Evolutionary conservation across 805 yeast genomes (phyloP).

Genomic region (Kuraishia ogatae): DNA sequence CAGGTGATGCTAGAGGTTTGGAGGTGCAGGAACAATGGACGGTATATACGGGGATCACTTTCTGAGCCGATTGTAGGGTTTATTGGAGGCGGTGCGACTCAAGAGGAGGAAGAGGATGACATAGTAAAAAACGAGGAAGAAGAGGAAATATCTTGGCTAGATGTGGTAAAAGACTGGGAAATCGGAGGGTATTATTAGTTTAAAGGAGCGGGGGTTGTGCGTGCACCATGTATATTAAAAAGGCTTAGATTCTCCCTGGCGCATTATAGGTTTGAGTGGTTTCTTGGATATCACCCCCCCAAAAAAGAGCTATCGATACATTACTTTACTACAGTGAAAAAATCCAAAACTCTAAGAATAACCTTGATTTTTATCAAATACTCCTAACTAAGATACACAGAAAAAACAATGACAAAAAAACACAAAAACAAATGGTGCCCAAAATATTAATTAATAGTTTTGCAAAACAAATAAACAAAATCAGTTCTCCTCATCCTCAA

Average conservation of each 20-base stretch:
- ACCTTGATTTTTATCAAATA: neutral
- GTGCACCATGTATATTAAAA: neutral
- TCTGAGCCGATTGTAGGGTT: constrained; percentile 1
- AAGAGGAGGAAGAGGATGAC: neutral
- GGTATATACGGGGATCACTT: constrained; percentile 9
- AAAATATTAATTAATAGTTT: neutral
- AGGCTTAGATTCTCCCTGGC: no score
- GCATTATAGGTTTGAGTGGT: neutral
- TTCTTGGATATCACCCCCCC: neutral
- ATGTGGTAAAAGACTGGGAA: constrained; percentile 48
- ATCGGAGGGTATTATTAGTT: constrained; percentile 19
- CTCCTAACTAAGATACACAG: neutral
- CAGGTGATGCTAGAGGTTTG: constrained; percentile 45
- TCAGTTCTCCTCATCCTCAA: constrained; percentile 6
- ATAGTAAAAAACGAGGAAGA: constrained; percentile 6
- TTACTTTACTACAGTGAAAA: neutral
- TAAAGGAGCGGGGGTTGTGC: neutral
- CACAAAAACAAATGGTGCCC: neutral
- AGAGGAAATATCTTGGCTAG: constrained; percentile 38
- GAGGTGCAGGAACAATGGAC: constrained; percentile 29
- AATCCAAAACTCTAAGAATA: neutral
- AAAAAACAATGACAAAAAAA: neutral
- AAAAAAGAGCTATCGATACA: no score
- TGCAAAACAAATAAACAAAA: neutral
- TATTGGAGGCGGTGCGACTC: neutral